These are phyloP conservation scores for Exophiala oligosperma DNA, from an alignment of 2,329 filamentous ascomycete genomes.

Conservation along the genomic window DNA sequence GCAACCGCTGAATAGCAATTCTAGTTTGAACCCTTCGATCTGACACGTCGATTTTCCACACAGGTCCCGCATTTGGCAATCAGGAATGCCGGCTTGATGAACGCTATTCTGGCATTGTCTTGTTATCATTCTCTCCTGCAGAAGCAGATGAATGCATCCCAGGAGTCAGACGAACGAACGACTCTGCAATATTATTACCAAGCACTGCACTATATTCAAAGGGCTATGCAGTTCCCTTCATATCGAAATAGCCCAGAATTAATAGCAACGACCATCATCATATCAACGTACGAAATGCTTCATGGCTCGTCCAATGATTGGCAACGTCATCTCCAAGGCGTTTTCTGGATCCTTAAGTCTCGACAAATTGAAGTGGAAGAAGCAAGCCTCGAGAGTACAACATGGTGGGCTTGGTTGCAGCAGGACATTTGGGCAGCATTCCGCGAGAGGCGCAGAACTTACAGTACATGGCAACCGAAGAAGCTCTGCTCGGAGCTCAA, in stretches of 20 bases:
- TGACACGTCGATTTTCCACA: constrained; percentile 40
- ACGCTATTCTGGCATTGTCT: constrained; percentile 58
- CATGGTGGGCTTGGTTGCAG: constrained; percentile 68
- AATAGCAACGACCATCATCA: constrained; percentile 59
- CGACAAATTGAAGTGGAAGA: constrained; percentile 62
- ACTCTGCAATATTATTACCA: constrained; percentile 52
- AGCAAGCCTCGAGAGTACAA: constrained; percentile 56
- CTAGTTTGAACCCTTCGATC: constrained; percentile 43
- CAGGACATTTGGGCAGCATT: constrained; percentile 68
- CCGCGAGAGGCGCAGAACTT: constrained; percentile 55
- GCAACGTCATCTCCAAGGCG: constrained; percentile 64
- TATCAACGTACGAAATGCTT: constrained; percentile 61
- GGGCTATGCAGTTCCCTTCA: constrained; percentile 58
- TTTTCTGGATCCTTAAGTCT: constrained; percentile 66
- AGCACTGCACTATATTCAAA: constrained; percentile 61
- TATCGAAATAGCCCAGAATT: constrained; percentile 61
- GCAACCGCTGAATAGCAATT: constrained; percentile 1
- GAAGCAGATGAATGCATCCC: neutral
- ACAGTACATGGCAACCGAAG: constrained; percentile 60
- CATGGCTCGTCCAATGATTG: constrained; percentile 52
- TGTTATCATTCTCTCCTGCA: constrained; percentile 51
- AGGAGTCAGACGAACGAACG: neutral
- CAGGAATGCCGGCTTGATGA: constrained; percentile 58
- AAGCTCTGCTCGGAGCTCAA: constrained; percentile 50
- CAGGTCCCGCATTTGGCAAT: constrained; percentile 45